Evolutionary conservation across 164 flowering plant genomes (phyloP), one percentile per base, ranked within the genome.

Genomic region (Warburgia ugandensis): DNA sequence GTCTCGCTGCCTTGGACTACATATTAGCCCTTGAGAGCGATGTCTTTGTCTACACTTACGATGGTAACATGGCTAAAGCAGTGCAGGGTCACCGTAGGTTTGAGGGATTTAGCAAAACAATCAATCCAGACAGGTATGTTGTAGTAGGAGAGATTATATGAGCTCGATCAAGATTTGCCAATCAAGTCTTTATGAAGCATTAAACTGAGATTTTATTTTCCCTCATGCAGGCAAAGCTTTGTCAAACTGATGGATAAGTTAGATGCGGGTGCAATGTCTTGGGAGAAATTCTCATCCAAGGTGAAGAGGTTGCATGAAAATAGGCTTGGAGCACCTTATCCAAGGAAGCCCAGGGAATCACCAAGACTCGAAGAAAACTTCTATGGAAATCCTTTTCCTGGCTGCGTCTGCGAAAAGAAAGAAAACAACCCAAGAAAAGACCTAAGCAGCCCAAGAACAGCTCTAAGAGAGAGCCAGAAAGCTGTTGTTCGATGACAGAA

Each of bases 11-110:
- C 10, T 54, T 87, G 67, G 97, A 92, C 56, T 81, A 92, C 50
- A 73, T 85, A 28, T 63, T 88, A 3, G 96, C 98, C 20, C 70
- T 85, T 14, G 79, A 92, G 37, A 88, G 98, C 57, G 88, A 92
- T 61, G 94, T 76, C 8, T 88, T 92, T 73, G 81, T 83, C 31
- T 87, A 84, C 48, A 81, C 97, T 0, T 83, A 84, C 30, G 94
- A 91, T 50, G 96, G 97, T 21, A 86, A 91, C 58, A 90, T 86
- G 97, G 97, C 94, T 4, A 89, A 89, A 67, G 90, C 94, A 16
- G 97, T 86, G 46, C 95, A 84, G 48, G 97, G 97, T 1, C 98
- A 91, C 26, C 54, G 98, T 58, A 72, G 63, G 68, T 88, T 85
- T 41, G 77, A 92, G 73, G 96, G 88, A 21, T 88, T 85, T 44